Evolutionary conservation across 495 filamentous ascomycete species (phyloP).

Genomic region (Neurospora sp.): DNA sequence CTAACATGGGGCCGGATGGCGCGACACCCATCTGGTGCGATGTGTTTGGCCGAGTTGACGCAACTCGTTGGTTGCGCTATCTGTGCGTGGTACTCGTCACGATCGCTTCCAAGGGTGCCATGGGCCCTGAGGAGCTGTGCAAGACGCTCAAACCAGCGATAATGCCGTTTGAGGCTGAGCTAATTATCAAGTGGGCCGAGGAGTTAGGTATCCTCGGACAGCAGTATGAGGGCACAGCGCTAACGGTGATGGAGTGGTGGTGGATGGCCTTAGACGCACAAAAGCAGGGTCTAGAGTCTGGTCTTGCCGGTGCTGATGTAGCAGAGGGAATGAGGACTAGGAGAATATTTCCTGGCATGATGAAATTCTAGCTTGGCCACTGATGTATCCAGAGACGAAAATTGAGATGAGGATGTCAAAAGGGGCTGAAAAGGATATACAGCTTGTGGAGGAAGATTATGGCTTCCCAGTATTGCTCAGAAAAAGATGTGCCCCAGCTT

Average conservation of each 20-base stretch:
- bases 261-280: conserved; percentile 41
- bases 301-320: background rate
- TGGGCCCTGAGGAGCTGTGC: conserved; percentile 41
- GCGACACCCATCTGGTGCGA: conserved; percentile 71
- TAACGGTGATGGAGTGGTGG: conserved; percentile 58
- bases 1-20: conserved; percentile 20
- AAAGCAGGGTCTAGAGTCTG: conserved; percentile 9
- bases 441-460: background rate
- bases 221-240: conserved; percentile 29
- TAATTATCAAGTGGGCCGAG: conserved; percentile 56
- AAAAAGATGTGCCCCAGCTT: background rate
- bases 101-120: conserved; percentile 50
- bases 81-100: conserved; percentile 48
- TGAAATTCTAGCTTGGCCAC: background rate
- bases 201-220: conserved; percentile 34
- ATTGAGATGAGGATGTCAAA: background rate
- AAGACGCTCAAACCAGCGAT: conserved; percentile 49
- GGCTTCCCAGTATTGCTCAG: background rate
- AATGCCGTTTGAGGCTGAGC: conserved; percentile 56
- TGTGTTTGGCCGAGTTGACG: conserved; percentile 55
- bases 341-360: background rate
- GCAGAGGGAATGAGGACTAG: conserved; percentile 1
- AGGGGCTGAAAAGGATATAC: background rate
- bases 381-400: background rate
- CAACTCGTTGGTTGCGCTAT: conserved; percentile 54